Evolutionary conservation across 306 rosid species (phyloP), one percentile per base, ranked within the genome.

Genomic region (Trifolium fragiferum): DNA sequence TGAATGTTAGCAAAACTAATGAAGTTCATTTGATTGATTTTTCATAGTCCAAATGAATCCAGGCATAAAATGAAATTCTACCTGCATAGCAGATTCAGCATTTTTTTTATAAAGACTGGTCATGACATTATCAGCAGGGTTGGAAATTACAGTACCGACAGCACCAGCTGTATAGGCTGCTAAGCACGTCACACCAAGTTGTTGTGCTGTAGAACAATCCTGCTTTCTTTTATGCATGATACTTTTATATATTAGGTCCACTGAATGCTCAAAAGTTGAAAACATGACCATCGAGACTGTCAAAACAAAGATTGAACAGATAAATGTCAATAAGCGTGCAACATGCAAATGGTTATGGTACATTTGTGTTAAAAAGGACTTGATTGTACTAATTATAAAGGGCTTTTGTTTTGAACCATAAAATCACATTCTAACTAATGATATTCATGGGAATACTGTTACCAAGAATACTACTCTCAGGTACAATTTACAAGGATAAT

Each of bases 121-220:
- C 51, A 90, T 83, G 61, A 90, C 68, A 74, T 87, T 87, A 82
- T 90, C 92, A 9, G 96, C 96, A 20, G 96, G 96, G 74, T 90
- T 90, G 33, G 92, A 90, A 70, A 87, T 46, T 6, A 87, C 61
- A 10, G 92, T 82, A 32, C 86, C 92, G 43, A 80, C 78, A 77
- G 92, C 82, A 73, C 92, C 90, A 53, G 92, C 89, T 51, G 90
- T 55, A 70, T 84, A 90, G 67, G 89, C 92, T 2, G 89, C 92
- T 57, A 90, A 81, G 82, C 90, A 84, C 53, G 96, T 86, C 18
- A 83, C 90, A 4, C 92, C 89, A 43, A 90, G 96, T 77, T 90
- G 96, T 74, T 87, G 88, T 73, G 81, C 38, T 68, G 81, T 80
- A 35, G 96, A 87, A 78, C 96, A 90, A 64, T 90, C 85, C 69